A percentile compares a stretch with the other conserved stretches of the same genome.
Evolutionary conservation across 1,284 basidiomycete species (phyloP).

Genomic region (Rugosomyces carneus): DNA sequence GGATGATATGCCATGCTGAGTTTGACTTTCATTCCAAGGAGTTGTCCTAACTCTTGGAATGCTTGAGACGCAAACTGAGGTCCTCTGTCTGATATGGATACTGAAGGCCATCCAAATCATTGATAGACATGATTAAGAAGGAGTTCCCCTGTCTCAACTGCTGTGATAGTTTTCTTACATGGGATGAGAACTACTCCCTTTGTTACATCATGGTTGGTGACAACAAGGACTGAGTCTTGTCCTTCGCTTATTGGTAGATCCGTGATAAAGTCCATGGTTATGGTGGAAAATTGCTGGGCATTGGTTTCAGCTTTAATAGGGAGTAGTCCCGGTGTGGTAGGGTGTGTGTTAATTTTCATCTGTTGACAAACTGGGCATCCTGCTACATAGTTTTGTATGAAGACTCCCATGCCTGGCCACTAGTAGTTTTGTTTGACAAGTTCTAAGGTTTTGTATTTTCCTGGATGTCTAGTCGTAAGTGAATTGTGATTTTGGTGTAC

Average conservation of each 20-base stretch:
- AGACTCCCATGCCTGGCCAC: not conserved
- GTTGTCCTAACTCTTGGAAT: constrained; percentile 21
- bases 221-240: constrained; percentile 29
- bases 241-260: constrained; percentile 28
- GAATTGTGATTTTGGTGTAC: constrained; percentile 16
- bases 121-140: constrained; percentile 25
- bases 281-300: not conserved
- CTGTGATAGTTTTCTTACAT: constrained; percentile 21
- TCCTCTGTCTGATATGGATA: constrained; percentile 31
- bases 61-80: constrained; percentile 28
- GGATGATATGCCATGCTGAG: constrained; percentile 29
- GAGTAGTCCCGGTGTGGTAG: not conserved
- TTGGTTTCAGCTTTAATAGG: not conserved
- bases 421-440: not conserved
- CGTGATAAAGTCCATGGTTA: constrained; percentile 27
- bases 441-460: constrained; percentile 13
- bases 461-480: constrained; percentile 25
- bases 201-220: constrained; percentile 28
- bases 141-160: constrained; percentile 20
- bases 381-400: constrained; percentile 19
- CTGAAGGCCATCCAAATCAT: constrained; percentile 26
- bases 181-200: constrained; percentile 27
- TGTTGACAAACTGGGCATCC: constrained; percentile 19
- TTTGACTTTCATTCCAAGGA: constrained; percentile 21
- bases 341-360: constrained; percentile 15